phyloP scores from a whole-genome alignment of 2,329 filamentous ascomycete genomes.

The Diaporthe citrichinensis region DNA sequence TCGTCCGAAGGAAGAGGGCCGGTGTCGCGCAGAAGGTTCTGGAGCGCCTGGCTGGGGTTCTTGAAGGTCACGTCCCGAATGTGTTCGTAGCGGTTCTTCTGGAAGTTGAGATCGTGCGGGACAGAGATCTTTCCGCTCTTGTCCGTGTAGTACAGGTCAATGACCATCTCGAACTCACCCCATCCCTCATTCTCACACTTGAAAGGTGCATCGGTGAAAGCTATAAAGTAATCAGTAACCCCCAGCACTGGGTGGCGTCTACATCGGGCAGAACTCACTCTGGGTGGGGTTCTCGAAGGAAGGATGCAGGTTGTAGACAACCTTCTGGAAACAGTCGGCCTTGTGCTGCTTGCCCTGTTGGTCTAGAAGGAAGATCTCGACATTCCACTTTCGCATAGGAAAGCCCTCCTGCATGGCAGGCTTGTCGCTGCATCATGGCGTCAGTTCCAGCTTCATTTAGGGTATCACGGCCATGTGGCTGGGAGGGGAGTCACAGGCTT shows the following conservation, averaged over 20 bases:
- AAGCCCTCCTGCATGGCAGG: constrained; percentile 87
- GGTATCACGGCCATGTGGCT: neutral
- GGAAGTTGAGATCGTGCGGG: constrained; percentile 93
- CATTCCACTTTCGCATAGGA: constrained; percentile 93
- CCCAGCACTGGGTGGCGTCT: neutral
- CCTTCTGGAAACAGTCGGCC: constrained; percentile 91
- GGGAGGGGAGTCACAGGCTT: neutral
- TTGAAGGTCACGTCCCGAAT: constrained; percentile 88
- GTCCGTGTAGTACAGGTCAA: constrained; percentile 85
- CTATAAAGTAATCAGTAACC: constrained; percentile 58
- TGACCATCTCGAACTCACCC: constrained; percentile 98
- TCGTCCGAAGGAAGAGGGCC: constrained; percentile 87
- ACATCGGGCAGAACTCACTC: constrained; percentile 68
- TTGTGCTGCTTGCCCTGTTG: constrained; percentile 87
- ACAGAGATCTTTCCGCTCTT: constrained; percentile 87
- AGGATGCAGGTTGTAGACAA: constrained; percentile 92
- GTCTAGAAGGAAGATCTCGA: constrained; percentile 87
- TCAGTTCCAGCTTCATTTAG: constrained; percentile 41
- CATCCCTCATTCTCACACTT: constrained; percentile 93
- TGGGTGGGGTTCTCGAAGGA: constrained; percentile 91
- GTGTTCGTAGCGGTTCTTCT: constrained; percentile 83
- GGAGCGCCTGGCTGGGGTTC: constrained; percentile 90
- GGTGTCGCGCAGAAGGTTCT: constrained; percentile 84
- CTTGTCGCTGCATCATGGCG: constrained; percentile 73
- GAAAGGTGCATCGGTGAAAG: constrained; percentile 88